Base-by-base conservation (phyloP, 192 early-diverging fungal genomes). In the Dispira parvispora region DNA sequence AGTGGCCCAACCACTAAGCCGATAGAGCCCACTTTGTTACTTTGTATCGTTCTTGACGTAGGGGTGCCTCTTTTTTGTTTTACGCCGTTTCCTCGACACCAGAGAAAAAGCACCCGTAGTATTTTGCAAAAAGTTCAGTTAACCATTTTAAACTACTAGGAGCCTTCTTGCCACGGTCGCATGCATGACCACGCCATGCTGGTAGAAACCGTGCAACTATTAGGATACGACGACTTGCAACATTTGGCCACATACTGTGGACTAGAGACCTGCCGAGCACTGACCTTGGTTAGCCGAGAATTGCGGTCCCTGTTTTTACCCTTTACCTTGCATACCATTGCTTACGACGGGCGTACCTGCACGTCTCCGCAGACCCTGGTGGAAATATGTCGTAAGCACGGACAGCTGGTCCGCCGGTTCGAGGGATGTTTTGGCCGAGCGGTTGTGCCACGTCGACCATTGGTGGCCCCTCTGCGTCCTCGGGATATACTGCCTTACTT, bases 401-500 rank as follows among this genome's bases (percentile, higher is more conserved):
- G 53, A 21, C 3, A 25, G 3, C 21, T 21, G 18, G 23, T 55
- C 13, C 53, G 53, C 25, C 53, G 53, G 3, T 55, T 55, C 53
- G 20, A 12, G 3, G 53, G 20, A 8, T 14, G 11, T 28, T 26
- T 55, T 55, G 21, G 13, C 18, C 53, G 53, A 12, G 18, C 53
- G 20, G 53, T 28, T 55, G n/a, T 18, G 49, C 53, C 53, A 21
- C 18, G 12, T 18, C 53, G 53, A 1, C 53, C 53, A 9, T 14
- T 12, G 20, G 20, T 55, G 53, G 53, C 53, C 21, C 32, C 32
- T 38, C 6, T 38, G 32, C 6, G 32, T 38, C 53, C 53, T 28
- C 0, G 11, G 25, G 53, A 55, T 25, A 55, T 55, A 27, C 18
- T 55, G 11, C 53, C 53, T 21, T 55, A 55, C 53, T 28, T 55